Evolutionary conservation across 495 filamentous ascomycete species (phyloP).

Genomic region (Xylaria longipes): DNA sequence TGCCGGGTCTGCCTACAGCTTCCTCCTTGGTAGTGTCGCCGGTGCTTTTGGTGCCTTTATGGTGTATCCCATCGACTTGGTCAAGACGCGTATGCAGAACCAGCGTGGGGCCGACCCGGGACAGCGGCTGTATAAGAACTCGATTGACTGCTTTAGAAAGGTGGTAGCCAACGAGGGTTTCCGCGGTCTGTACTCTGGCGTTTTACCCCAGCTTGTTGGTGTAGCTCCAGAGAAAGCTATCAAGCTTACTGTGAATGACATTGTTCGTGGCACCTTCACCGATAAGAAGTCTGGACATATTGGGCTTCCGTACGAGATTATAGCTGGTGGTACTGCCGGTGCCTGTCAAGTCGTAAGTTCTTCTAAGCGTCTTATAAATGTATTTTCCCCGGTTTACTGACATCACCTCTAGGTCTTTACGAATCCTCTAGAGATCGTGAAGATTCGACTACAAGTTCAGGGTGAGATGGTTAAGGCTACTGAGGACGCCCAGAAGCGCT

Average conservation of each 20-base stretch:
- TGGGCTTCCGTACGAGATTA: slow-evolving; percentile 70
- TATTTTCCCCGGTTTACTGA: not conserved
- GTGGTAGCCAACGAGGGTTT: slow-evolving; percentile 93
- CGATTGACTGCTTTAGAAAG: slow-evolving; percentile 88
- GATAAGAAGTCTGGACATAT: slow-evolving; percentile 79
- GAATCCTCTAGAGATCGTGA: slow-evolving; percentile 98
- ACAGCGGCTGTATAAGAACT: slow-evolving; percentile 93
- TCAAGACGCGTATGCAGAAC: slow-evolving; percentile 99
- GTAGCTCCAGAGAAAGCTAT: slow-evolving; percentile 99
- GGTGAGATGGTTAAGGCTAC: slow-evolving; percentile 91
- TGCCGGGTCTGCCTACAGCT: slow-evolving; percentile 85
- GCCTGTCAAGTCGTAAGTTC: slow-evolving; percentile 92
- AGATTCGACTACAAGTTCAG: slow-evolving; percentile 97
- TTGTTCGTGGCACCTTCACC: slow-evolving; percentile 80
- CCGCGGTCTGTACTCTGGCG: slow-evolving; percentile 87
- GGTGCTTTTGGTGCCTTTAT: slow-evolving; percentile 98
- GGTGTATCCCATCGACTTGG: slow-evolving; percentile 98
- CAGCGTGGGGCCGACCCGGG: slow-evolving; percentile 83
- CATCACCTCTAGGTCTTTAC: slow-evolving; percentile 74
- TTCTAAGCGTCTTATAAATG: not conserved
- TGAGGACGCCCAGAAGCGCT: slow-evolving; percentile 80
- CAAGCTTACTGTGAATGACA: slow-evolving; percentile 96
- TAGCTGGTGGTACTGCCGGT: slow-evolving; percentile 90
- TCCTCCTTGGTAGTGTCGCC: slow-evolving; percentile 83
- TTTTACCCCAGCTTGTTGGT: slow-evolving; percentile 92